Conservation (phyloP, 2,329 filamentous ascomycete genomes). For the Albifimbria verrucaria region DNA sequence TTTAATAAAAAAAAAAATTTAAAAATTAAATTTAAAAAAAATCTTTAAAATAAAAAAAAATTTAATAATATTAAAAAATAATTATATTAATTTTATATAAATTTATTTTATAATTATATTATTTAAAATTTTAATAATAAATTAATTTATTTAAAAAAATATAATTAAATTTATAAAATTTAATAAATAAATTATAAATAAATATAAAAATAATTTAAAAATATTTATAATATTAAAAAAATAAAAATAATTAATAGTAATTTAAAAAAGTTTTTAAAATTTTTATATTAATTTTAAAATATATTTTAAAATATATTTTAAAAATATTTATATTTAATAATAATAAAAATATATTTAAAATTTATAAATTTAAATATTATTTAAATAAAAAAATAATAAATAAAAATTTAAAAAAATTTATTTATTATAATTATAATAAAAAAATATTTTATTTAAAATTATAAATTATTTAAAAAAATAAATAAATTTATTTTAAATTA, state of each 20-base stretch:
- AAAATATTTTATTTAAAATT: too few relatives aligned
- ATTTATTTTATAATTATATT: neutral
- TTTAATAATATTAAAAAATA: neutral
- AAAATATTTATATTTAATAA: neutral
- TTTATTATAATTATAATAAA: too few relatives aligned
- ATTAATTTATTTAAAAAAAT: neutral
- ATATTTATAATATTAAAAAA: neutral
- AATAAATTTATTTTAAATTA: too few relatives aligned
- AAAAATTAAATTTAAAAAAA: too few relatives aligned
- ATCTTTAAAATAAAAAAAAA: neutral
- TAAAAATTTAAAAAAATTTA: too few relatives aligned
- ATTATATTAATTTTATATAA: neutral
- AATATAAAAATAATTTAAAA: conserved; percentile 2
- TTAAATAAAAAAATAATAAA: too few relatives aligned
- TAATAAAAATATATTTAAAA: neutral
- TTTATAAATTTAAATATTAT: neutral
- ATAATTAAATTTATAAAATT: neutral
- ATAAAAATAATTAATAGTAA: neutral
- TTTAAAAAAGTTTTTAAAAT: neutral
- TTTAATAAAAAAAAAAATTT: neutral
- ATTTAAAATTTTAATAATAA: neutral
- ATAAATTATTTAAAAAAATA: too few relatives aligned
- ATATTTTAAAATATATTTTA: conserved; percentile 16
- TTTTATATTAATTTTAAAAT: conserved; percentile 9
- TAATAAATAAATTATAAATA: neutral